Conservation (phyloP, 2,329 filamentous ascomycete species). For the Alternaria consortialis region DNA sequence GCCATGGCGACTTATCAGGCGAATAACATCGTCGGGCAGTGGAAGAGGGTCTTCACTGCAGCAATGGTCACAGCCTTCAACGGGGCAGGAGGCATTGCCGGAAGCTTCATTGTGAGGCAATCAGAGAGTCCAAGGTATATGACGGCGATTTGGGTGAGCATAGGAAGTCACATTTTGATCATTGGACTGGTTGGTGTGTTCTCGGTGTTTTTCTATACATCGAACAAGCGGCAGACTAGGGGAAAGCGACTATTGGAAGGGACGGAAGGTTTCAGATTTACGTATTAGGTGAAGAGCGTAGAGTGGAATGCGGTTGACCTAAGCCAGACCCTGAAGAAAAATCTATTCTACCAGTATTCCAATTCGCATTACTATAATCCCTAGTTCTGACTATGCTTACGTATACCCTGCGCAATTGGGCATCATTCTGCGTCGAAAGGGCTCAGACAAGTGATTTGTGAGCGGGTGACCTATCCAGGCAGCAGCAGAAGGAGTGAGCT, state of each 20-base stretch:
- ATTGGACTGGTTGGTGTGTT: constrained; percentile 63
- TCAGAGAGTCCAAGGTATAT: constrained; percentile 69
- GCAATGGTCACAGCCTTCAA: constrained; percentile 69
- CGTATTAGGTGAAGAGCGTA: constrained; percentile 44
- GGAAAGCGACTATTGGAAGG: constrained; percentile 63
- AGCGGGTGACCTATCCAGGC: background rate
- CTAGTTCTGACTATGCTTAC: background rate
- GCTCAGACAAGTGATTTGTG: background rate
- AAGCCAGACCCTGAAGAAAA: constrained; percentile 1
- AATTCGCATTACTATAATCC: background rate
- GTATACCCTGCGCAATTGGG: background rate
- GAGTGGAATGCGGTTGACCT: background rate
- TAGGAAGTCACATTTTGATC: constrained; percentile 67
- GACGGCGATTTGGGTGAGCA: constrained; percentile 73
- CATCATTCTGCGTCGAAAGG: background rate
- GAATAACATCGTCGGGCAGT: constrained; percentile 63
- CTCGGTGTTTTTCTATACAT: constrained; percentile 62
- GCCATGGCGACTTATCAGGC: constrained; percentile 66
- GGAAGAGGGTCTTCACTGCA: constrained; percentile 70
- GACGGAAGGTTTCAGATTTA: constrained; percentile 57
- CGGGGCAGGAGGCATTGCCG: constrained; percentile 70
- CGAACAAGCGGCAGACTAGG: constrained; percentile 60
- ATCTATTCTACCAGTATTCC: background rate
- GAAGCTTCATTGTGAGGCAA: constrained; percentile 70
- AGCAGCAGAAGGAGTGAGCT: background rate